Conservation (phyloP, 148 eudicot species). For the Diospyros lotus region DNA sequence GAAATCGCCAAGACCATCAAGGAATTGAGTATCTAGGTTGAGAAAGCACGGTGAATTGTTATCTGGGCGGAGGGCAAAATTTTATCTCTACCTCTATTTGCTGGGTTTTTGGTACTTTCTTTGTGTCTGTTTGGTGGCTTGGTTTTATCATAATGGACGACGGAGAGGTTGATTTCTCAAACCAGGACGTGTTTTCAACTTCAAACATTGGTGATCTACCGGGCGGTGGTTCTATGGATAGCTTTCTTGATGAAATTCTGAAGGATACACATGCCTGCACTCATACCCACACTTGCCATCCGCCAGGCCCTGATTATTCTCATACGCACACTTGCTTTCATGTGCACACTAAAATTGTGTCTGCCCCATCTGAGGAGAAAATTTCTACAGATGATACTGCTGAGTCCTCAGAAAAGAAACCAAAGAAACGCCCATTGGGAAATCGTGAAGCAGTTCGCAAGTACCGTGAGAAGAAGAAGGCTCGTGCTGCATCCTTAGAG, state of each 20-base stretch:
- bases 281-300: conserved; percentile 90
- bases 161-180: conserved; percentile 79
- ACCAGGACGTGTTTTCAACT: conserved; percentile 57
- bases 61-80: background rate
- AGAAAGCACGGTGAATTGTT: conserved; percentile 1
- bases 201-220: conserved; percentile 58
- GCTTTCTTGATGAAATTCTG: conserved; percentile 64
- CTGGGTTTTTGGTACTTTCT: background rate
- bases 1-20: background rate
- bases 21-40: background rate
- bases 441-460: conserved; percentile 92
- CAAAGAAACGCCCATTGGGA: conserved; percentile 62
- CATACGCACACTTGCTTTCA: conserved; percentile 94
- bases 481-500: conserved; percentile 71
- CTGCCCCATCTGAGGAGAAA: conserved; percentile 55
- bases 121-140: background rate
- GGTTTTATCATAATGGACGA: conserved; percentile 43
- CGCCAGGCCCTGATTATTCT: conserved; percentile 78
- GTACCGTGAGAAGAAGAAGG: conserved; percentile 96
- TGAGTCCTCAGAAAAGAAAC: conserved; percentile 57
- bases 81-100: background rate
- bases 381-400: conserved; percentile 66
- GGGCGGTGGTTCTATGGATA: conserved; percentile 71
- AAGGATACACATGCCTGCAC: conserved; percentile 80
- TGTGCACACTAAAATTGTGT: conserved; percentile 72